These are phyloP conservation scores for Avena eriantha DNA, from an alignment of 176 grass and related monocot species.

Conservation along the genomic window DNA sequence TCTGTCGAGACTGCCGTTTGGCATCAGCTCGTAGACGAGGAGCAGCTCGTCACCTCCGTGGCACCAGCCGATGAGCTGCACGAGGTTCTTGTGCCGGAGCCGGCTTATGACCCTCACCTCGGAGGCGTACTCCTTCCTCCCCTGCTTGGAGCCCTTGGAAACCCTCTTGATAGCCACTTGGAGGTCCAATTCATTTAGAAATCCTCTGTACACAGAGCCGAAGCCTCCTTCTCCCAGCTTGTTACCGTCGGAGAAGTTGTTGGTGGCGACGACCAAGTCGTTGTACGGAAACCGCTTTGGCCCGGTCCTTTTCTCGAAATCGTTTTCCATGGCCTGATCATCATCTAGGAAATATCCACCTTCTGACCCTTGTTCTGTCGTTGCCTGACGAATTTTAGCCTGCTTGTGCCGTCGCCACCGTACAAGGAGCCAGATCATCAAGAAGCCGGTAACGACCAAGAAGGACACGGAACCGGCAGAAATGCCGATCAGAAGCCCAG, in stretches of 20 bases:
- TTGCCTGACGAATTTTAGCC: background rate
- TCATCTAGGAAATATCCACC: background rate
- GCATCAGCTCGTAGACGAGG: constrained; percentile 55
- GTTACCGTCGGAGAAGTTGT: background rate
- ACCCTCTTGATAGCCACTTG: constrained; percentile 27
- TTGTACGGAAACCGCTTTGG: background rate
- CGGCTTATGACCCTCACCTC: constrained; percentile 64
- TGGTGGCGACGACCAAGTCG: background rate
- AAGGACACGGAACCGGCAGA: background rate
- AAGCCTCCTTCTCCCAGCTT: constrained; percentile 27
- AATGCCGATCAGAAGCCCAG: background rate
- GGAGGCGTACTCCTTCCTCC: constrained; percentile 54
- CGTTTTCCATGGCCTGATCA: background rate
- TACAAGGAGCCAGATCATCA: background rate
- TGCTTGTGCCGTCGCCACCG: background rate
- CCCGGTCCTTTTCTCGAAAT: background rate
- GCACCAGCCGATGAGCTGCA: constrained; percentile 55
- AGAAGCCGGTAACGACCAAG: background rate
- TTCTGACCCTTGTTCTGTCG: background rate
- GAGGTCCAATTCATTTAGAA: background rate
- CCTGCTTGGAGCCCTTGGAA: constrained; percentile 41
- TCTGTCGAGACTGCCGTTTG: constrained; percentile 59
- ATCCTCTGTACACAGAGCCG: background rate
- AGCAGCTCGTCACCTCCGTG: constrained; percentile 32
- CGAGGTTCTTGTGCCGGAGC: constrained; percentile 52